Base-by-base conservation (phyloP, 352 stramenopile species). In the Phytophthora pseudosyringae region DNA sequence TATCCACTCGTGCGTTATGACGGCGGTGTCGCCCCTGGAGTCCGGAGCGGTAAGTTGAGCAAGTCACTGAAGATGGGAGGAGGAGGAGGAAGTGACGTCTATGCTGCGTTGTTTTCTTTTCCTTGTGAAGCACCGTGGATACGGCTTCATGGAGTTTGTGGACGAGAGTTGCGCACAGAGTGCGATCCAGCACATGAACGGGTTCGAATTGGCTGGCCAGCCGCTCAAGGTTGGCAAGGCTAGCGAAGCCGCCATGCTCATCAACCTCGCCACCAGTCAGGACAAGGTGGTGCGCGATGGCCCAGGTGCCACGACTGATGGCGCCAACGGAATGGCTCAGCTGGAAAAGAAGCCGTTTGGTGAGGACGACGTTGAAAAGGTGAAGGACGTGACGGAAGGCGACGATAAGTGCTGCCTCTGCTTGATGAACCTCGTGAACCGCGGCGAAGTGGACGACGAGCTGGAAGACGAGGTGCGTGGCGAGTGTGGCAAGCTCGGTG, bases 131-230 rank as follows among this genome's bases (percentile, higher is more conserved):
- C 85, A 93, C 68, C 82, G 85, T 6, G 85, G 83, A 5, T 93
- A 89, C 49, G 85, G 85, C 2, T 93, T 93, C 39, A 73, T 93
- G 47, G 78, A 90, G 54, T 93, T 91, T 58, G 51, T 76, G 0
- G 77, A 91, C 38, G 83, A 91, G 39, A 72, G 46, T 11, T 87
- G 68, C 12, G 85, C 85, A 11, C 40, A 44, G 49, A 93, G 75
- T 60, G 85, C 85, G 13, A 91, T 93, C 40, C 82, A 93, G 67
- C 85, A 93, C 52, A 93, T 93, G 85, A 85, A 93, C 57, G 81
- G 80, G 25, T 93, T 93, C 53, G 85, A 93, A 28, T 58, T 93
- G 15, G 85, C 85, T 32, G 85, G 85, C 10, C 81, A 91, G 44
- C 69, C 83, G 16, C 83, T 93, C 11, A 87, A 90, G 62, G 83